Evolutionary conservation across 495 filamentous ascomycete species (phyloP), one percentile per base, ranked within the genome.

Genomic region (Neurospora sp.): DNA sequence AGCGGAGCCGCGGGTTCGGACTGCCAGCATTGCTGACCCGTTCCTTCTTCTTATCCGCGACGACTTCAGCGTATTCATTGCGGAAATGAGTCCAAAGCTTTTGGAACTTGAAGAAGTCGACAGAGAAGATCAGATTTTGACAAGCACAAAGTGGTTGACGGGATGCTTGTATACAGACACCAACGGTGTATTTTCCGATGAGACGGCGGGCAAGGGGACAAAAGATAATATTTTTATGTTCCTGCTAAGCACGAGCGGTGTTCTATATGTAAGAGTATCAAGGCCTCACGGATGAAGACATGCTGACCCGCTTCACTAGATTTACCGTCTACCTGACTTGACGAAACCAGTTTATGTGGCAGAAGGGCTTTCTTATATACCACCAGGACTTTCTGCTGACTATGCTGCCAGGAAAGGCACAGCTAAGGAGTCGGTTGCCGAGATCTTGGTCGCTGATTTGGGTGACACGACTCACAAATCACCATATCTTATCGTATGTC

Each of bases 1-100:
- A 22, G 87, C 87, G 12, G 92, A 93, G 74, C 89, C 92, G 5
- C 85, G 89, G 44, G 90, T 94, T 37, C 82, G 93, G 48, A 92
- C 87, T 76, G 91, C 91, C n/a, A 96, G 92, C 79, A 92, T 98
- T 75, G 85, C 86, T 14, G 96, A 98, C 77, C 94, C 94, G 7
- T 98, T 92, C 78, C 77, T 99, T n/a, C 83, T 97, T 3, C 87
- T 99, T 4, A 79, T 97, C 53, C 87, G 92, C 71, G 92, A 97
- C 72, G 94, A 98, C 79, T 87, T 87, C 1, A 94, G 91, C 69
- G 85, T 92, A 9, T 86, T 91, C 45, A 84, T 98, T 38, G 89
- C 94, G 27, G 86, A 91, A 78, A 90, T 91, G 53, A 65, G 53
- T 17, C 53, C 53, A 35, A 65, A 65, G 53, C 53, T 65, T 14